phyloP scores from a whole-genome alignment of 129 eudicot species.

The Escallonia rubra region DNA sequence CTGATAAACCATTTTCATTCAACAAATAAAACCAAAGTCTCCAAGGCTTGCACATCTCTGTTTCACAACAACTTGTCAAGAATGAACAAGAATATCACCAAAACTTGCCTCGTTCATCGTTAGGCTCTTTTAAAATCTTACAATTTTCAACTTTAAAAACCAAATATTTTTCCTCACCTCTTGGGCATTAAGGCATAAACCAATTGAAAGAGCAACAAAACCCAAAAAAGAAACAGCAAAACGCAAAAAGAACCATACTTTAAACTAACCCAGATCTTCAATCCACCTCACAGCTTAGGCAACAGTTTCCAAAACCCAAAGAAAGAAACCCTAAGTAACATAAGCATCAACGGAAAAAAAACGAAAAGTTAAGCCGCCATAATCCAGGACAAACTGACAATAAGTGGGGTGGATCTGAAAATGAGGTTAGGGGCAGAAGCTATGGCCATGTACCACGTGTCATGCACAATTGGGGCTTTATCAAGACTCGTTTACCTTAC shows the following conservation, averaged over 20 bases:
- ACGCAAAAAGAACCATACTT: not conserved
- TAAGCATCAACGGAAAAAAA: not conserved
- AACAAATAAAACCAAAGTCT: too few relatives aligned
- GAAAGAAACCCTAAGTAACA: not conserved
- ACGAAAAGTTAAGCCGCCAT: not conserved
- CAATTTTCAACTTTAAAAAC: not conserved
- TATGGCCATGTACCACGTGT: not conserved
- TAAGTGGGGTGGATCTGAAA: constrained; percentile 14
- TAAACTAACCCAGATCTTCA: constrained; percentile 3
- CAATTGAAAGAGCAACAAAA: too few relatives aligned
- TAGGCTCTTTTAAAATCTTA: not conserved
- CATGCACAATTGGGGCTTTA: not conserved
- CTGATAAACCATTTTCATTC: too few relatives aligned
- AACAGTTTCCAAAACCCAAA: not conserved
- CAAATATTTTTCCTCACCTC: not conserved
- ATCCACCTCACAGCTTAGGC: not conserved
- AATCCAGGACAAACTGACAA: not conserved
- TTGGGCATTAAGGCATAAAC: too few relatives aligned
- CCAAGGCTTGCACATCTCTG: not conserved
- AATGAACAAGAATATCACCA: not conserved
- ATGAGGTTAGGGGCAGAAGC: not conserved
- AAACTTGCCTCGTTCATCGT: not conserved
- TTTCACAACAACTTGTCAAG: not conserved
- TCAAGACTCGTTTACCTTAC: not conserved
- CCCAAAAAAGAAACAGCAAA: not conserved